These are phyloP conservation scores for Blumeria hordei DNA, from an alignment of 2,329 filamentous ascomycete species.

Conservation along the genomic window DNA sequence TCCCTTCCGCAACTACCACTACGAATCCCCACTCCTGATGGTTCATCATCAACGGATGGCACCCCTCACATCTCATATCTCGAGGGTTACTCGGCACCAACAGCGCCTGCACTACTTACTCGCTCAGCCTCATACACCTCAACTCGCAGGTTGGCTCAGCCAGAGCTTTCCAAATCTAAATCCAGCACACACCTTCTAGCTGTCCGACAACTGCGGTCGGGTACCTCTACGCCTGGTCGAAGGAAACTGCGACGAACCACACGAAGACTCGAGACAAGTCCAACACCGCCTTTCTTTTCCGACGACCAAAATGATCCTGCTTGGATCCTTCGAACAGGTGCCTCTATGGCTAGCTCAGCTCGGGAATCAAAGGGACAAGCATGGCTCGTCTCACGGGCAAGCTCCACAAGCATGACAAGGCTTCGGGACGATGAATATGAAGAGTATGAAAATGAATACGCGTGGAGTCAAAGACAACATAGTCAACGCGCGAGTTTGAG, in stretches of 20 bases:
- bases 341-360: slow-evolving; percentile 33
- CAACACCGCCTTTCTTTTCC: slow-evolving; percentile 10
- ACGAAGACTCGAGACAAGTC: slow-evolving; percentile 8
- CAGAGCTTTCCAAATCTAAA: slow-evolving; percentile 31
- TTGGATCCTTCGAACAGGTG: slow-evolving; percentile 40
- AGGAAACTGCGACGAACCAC: slow-evolving; percentile 7
- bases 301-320: slow-evolving; percentile 27
- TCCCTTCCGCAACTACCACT: no score
- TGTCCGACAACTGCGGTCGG: slow-evolving; percentile 9
- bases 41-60: no score
- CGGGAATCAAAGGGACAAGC: slow-evolving; percentile 44
- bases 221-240: slow-evolving; percentile 9
- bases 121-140: slow-evolving; percentile 28
- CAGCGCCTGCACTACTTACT: slow-evolving; percentile 37
- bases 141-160: slow-evolving; percentile 15
- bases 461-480: slow-evolving; percentile 23
- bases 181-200: slow-evolving; percentile 30
- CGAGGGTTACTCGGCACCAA: slow-evolving; percentile 34
- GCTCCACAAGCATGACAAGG: slow-evolving; percentile 35
- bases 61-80: no score
- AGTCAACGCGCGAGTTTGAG: slow-evolving; percentile 16
- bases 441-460: slow-evolving; percentile 26
- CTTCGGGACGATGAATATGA: slow-evolving; percentile 27
- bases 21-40: no score
- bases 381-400: slow-evolving; percentile 41